Base-by-base conservation (phyloP, 306 rosid genomes). In the Vachellia pachyceras region DNA sequence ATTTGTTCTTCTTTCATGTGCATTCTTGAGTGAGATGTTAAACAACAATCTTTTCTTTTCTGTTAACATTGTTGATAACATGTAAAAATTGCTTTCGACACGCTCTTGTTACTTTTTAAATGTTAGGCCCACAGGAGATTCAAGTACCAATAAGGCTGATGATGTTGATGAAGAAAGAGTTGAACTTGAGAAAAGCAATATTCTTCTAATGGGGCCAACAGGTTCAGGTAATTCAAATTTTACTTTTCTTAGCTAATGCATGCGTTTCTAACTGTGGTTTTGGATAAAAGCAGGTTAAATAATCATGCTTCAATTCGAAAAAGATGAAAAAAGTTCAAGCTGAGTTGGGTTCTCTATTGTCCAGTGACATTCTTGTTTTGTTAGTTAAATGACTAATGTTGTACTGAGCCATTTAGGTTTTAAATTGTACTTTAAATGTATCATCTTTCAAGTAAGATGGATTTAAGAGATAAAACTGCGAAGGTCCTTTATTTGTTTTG, bases 171-270 rank as follows among this genome's bases (percentile, higher is more conserved):
- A 91, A 15, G 97, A 95, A 52, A 86, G 81, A 85, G 96, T 95
- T 84, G 99, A 95, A 77, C 96, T 95, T 79, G 99, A 93, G 89
- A 95, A 93, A 84, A 95, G 98, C 79, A 93, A 91, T 87, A 93
- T 95, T 67, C 99, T 95, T 81, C 84, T 95, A 42, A 90, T 93
- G 98, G 99, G 99, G 73, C 98, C 99, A 66, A 95, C 99, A 25
- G 99, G 98, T 78, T 95, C 98, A 89, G 99, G 99, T 95, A 90
- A 90, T 78, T 68, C 75, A 52, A 37, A 70, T 67, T 58, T 75
- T 69, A 40, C 73, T 77, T 77, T 77, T 72, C 37, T 69, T 25
- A 20, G 50, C 55, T 57, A 25, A 67, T 72, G 20, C 3, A 10
- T 39, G 69, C 73, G 25, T 58, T 10, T 37, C 9, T 22, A 35